A percentile compares a stretch with the other conserved stretches of the same genome.
phyloP scores from a whole-genome alignment of 2,329 filamentous ascomycete species.

The Monosporascus sp. region DNA sequence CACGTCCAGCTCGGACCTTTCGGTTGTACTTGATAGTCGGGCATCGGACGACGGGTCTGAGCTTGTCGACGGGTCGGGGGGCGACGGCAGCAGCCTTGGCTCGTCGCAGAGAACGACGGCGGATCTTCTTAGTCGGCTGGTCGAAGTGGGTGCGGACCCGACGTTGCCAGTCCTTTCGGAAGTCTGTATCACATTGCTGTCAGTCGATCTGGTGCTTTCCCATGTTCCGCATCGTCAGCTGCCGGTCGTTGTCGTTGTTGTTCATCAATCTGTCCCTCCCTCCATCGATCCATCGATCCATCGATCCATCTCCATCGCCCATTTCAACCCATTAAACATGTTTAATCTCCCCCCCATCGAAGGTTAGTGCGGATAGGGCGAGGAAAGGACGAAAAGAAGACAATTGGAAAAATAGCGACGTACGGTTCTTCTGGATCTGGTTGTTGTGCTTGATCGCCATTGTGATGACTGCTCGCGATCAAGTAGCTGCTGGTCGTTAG shows the following conservation, averaged over 20 bases:
- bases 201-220: slow-evolving; percentile 5
- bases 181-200: slow-evolving; percentile 58
- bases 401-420: slow-evolving; percentile 30
- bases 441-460: slow-evolving; percentile 99
- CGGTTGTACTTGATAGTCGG: slow-evolving; percentile 99
- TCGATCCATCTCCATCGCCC: neutral
- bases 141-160: slow-evolving; percentile 99
- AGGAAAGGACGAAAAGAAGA: slow-evolving; percentile 25
- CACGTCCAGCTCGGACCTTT: slow-evolving; percentile 90
- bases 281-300: neutral
- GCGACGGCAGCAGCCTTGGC: slow-evolving; percentile 93
- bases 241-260: neutral
- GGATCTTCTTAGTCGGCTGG: slow-evolving; percentile 96
- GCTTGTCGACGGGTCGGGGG: slow-evolving; percentile 93
- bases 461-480: neutral
- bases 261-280: neutral
- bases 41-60: slow-evolving; percentile 95
- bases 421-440: slow-evolving; percentile 94
- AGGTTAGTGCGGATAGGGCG: slow-evolving; percentile 4
- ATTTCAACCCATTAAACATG: no score
- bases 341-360: slow-evolving; percentile 4
- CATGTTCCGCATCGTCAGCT: neutral
- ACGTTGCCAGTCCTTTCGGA: slow-evolving; percentile 99
- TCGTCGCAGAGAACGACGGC: slow-evolving; percentile 84
- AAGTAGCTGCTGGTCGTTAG: neutral